These are phyloP conservation scores for Blastomyces emzantsi DNA, from an alignment of 2,329 filamentous ascomycete genomes.

Conservation along the genomic window DNA sequence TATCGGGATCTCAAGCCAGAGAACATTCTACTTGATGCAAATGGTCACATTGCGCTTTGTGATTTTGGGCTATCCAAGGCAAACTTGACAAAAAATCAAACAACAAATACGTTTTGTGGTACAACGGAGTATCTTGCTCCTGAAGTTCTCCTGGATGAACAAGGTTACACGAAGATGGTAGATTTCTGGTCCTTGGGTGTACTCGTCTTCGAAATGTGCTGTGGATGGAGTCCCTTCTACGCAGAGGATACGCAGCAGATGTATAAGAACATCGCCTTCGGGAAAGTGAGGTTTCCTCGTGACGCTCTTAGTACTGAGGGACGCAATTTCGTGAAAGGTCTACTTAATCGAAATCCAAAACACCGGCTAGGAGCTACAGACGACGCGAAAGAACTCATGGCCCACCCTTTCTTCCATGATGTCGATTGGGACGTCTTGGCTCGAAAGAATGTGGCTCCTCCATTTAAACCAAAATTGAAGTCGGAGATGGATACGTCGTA, in stretches of 20 bases:
- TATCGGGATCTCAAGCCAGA: constrained; percentile 97
- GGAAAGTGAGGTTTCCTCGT: constrained; percentile 91
- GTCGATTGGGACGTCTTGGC: constrained; percentile 83
- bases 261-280: constrained; percentile 99
- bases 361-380: constrained; percentile 84
- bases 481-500: constrained; percentile 95
- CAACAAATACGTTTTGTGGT: constrained; percentile 97
- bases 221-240: constrained; percentile 98
- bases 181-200: constrained; percentile 99
- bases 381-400: constrained; percentile 90
- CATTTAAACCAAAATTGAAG: constrained; percentile 96
- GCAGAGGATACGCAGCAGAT: constrained; percentile 99
- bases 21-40: constrained; percentile 93
- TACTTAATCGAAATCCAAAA: constrained; percentile 93
- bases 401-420: constrained; percentile 87
- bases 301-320: constrained; percentile 93
- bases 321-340: constrained; percentile 93
- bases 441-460: constrained; percentile 87
- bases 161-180: constrained; percentile 99
- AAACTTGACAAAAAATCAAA: constrained; percentile 92
- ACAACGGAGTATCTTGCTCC: constrained; percentile 97
- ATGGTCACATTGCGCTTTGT: constrained; percentile 94
- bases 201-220: constrained; percentile 99
- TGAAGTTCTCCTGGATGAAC: constrained; percentile 89
- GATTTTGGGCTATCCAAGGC: constrained; percentile 98